phyloP scores from a whole-genome alignment of 1,284 basidiomycete genomes.

The Grifola frondosa region DNA sequence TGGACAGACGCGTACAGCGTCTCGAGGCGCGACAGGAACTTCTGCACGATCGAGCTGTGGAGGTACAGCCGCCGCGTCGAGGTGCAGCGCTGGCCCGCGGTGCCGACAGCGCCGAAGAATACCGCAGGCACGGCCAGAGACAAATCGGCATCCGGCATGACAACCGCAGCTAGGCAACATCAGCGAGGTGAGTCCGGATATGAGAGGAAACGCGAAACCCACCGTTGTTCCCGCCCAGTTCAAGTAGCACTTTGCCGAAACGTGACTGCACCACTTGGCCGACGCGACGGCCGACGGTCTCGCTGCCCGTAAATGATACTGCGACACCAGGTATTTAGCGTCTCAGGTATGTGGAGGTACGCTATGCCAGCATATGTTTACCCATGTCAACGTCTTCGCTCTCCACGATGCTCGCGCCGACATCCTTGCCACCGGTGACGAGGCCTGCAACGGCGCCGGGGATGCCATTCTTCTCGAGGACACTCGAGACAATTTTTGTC shows the following conservation, averaged over 20 bases:
- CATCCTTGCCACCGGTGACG: constrained; percentile 80
- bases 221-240: constrained; percentile 96
- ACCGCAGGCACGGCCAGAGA: constrained; percentile 84
- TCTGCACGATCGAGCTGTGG: constrained; percentile 74
- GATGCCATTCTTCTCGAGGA: constrained; percentile 80
- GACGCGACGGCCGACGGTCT: constrained; percentile 82
- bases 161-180: constrained; percentile 70
- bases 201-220: constrained; percentile 8
- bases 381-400: constrained; percentile 76
- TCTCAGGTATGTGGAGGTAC: no score
- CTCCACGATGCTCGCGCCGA: constrained; percentile 78
- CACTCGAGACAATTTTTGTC: constrained; percentile 78
- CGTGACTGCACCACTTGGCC: constrained; percentile 77
- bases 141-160: constrained; percentile 93
- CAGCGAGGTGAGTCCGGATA: not conserved
- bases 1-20: constrained; percentile 68
- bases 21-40: constrained; percentile 75
- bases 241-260: constrained; percentile 85
- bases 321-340: no score
- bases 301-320: constrained; percentile 95
- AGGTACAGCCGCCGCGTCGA: constrained; percentile 89
- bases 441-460: constrained; percentile 83
- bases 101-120: constrained; percentile 93
- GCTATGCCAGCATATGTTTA: constrained; percentile 27
- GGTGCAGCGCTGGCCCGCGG: constrained; percentile 93